A percentile compares a stretch with the other conserved stretches of the same genome.
Conservation (phyloP, 2,329 filamentous ascomycete genomes). For the Allantophomopsis lycopodina region DNA sequence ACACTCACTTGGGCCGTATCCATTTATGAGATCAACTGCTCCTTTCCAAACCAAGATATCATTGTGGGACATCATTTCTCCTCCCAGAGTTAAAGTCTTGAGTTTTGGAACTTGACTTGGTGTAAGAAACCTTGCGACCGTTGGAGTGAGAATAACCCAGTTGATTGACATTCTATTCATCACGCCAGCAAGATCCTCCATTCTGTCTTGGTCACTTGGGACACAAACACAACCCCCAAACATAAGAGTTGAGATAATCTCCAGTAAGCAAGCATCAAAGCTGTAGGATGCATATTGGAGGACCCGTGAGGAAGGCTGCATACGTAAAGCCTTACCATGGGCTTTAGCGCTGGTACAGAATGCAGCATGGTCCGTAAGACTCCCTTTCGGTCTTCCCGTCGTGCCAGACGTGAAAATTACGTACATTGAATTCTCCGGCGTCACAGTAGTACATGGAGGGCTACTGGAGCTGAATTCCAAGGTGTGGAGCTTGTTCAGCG, state of each 20-base stretch:
- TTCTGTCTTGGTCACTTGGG: constrained; percentile 2
- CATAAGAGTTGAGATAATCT: constrained; percentile 6
- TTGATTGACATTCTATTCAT: constrained; percentile 2
- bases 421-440: background rate
- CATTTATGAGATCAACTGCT: constrained; percentile 2
- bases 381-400: constrained; percentile 1
- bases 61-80: background rate
- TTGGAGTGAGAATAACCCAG: constrained; percentile 3
- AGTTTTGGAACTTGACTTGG: constrained; percentile 2
- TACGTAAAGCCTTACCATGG: background rate
- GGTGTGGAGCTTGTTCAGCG: background rate
- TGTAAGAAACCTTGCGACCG: constrained; percentile 1
- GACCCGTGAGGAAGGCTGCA: background rate
- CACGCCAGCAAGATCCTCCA: constrained; percentile 1
- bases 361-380: constrained; percentile 1
- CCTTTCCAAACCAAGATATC: background rate
- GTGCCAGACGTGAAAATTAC: constrained; percentile 1
- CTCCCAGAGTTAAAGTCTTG: constrained; percentile 1
- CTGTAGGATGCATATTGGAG: constrained; percentile 5
- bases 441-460: background rate
- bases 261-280: constrained; percentile 6
- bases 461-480: too few species aligned
- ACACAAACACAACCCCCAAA: constrained; percentile 5
- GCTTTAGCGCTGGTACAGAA: background rate
- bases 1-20: constrained; percentile 4